phyloP scores from a whole-genome alignment of 73 alveolate species.

The Durusdinium trenchii region DNA sequence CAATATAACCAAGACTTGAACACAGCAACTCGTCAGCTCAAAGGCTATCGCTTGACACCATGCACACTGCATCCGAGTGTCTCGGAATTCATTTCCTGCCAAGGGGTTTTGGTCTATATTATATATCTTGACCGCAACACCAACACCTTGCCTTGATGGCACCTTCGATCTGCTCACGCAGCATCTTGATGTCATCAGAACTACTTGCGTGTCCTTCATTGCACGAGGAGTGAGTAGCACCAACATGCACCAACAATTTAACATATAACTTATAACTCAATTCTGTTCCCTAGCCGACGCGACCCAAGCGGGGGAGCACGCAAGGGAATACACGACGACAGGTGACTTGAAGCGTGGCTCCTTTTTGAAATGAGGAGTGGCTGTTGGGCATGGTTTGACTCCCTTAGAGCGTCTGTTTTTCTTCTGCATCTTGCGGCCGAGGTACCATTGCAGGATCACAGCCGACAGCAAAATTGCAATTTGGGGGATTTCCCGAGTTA shows the following conservation, averaged over 20 bases:
- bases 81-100: slow-evolving; percentile 85
- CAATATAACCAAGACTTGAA: background rate
- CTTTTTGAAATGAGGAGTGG: too few species aligned
- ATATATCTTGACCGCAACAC: background rate
- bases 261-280: too few species aligned
- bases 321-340: too few species aligned
- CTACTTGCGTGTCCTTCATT: slow-evolving; percentile 34
- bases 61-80: slow-evolving; percentile 26
- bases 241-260: background rate
- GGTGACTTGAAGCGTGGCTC: too few species aligned
- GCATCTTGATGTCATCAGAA: slow-evolving; percentile 94
- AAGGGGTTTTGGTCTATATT: background rate
- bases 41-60: background rate
- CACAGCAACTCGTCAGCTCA: background rate
- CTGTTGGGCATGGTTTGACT: too few species aligned
- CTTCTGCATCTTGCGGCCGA: too few species aligned
- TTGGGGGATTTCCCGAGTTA: too few species aligned
- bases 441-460: too few species aligned
- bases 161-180: slow-evolving; percentile 96
- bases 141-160: slow-evolving; percentile 57
- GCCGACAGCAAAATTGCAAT: too few species aligned
- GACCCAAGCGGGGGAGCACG: too few species aligned
- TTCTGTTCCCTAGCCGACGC: too few species aligned
- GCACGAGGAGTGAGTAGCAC: background rate
- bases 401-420: too few species aligned